Evolutionary conservation across 768 basidiomycete genomes (phyloP).

Genomic region (Hebeloma cylindrosporum): DNA sequence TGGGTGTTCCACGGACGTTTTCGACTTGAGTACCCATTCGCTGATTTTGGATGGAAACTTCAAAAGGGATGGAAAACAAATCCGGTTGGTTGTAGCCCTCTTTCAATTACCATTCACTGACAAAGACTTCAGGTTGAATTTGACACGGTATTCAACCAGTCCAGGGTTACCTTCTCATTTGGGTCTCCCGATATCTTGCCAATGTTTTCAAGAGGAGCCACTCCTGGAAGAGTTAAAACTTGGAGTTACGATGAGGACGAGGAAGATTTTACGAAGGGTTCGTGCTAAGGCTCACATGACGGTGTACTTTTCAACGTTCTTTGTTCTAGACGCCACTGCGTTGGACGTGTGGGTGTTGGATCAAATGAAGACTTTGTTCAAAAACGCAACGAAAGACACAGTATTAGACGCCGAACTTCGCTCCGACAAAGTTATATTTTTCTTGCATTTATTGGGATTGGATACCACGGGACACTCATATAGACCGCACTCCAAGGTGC

Average conservation of each 20-base stretch:
- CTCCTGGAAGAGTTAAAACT: slow-evolving; percentile 63
- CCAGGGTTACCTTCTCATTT: slow-evolving; percentile 74
- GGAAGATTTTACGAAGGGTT: slow-evolving; percentile 87
- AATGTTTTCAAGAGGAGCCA: slow-evolving; percentile 80
- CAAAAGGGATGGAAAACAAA: slow-evolving; percentile 85
- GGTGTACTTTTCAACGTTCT: neutral
- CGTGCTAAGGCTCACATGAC: neutral
- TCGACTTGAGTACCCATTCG: neutral
- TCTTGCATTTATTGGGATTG: slow-evolving; percentile 79
- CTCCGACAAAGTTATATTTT: slow-evolving; percentile 67
- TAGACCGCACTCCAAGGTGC: slow-evolving; percentile 73
- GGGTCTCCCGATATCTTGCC: slow-evolving; percentile 88
- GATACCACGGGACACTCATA: slow-evolving; percentile 90
- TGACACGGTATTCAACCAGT: slow-evolving; percentile 87
- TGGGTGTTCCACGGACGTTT: slow-evolving; percentile 13
- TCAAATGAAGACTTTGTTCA: slow-evolving; percentile 59
- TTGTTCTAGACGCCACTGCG: slow-evolving; percentile 61
- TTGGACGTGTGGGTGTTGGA: slow-evolving; percentile 81
- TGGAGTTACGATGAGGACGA: slow-evolving; percentile 78
- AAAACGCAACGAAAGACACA: slow-evolving; percentile 58
- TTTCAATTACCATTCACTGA: slow-evolving; percentile 15
- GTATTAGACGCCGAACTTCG: slow-evolving; percentile 51
- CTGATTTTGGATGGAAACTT: slow-evolving; percentile 9
- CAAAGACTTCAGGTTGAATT: slow-evolving; percentile 61
- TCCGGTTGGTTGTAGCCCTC: slow-evolving; percentile 47